These are phyloP conservation scores for Coelastrella sp. DNA, from an alignment of 139 green algal genomes.

Conservation along the genomic window DNA sequence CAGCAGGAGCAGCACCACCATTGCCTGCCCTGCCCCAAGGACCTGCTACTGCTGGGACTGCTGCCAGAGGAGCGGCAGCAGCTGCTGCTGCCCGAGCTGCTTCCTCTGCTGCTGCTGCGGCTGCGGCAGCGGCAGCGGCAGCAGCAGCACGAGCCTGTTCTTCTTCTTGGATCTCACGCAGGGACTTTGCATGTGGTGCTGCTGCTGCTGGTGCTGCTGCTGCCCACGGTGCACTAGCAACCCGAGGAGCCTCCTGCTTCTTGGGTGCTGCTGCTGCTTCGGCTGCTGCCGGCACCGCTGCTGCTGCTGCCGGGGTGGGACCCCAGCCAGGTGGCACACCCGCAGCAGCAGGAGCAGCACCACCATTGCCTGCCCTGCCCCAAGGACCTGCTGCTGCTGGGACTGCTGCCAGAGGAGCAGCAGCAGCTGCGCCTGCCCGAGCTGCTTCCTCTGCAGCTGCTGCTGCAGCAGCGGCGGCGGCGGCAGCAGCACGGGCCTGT, in stretches of 20 bases:
- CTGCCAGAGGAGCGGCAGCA: constrained; percentile 40
- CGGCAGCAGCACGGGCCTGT: constrained; percentile 57
- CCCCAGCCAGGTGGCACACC: constrained; percentile 22
- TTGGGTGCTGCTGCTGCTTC: background rate
- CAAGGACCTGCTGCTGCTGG: constrained; percentile 53
- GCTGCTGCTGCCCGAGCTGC: constrained; percentile 31
- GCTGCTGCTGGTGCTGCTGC: constrained; percentile 54
- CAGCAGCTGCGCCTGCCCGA: background rate
- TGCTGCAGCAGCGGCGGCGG: constrained; percentile 47
- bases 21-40: constrained; percentile 63
- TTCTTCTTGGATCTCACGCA: constrained; percentile 86
- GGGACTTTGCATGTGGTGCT: constrained; percentile 61
- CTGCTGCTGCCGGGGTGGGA: constrained; percentile 17
- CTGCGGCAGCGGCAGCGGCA: constrained; percentile 45
- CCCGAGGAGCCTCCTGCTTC: background rate
- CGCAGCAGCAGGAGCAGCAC: background rate
- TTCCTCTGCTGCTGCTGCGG: constrained; percentile 45
- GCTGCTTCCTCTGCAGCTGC: constrained; percentile 48
- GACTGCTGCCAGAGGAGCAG: constrained; percentile 47
- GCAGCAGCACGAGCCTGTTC: constrained; percentile 68
- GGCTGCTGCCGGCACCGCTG: constrained; percentile 5
- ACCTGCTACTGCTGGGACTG: constrained; percentile 34
- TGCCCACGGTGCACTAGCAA: constrained; percentile 67
- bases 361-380: constrained; percentile 54
- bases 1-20: background rate